Evolutionary conservation across 768 basidiomycete genomes (phyloP).

Genomic region (Chlorophyllum brunneum): DNA sequence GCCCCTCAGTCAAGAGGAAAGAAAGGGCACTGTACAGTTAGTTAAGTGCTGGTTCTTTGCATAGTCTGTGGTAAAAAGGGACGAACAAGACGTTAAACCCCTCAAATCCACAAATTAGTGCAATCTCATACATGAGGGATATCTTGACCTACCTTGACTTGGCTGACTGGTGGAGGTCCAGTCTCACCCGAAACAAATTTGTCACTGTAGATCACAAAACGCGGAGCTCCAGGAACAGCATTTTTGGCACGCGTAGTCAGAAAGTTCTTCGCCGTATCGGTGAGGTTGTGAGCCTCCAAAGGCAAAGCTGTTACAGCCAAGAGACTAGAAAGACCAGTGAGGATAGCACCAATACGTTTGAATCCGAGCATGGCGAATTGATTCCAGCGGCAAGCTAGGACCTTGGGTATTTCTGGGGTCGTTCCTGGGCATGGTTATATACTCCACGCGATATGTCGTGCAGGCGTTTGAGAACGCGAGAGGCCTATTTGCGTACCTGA

Average conservation of each 20-base stretch:
- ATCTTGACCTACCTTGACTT: background rate
- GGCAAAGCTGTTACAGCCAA: constrained; percentile 2
- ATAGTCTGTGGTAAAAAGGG: background rate
- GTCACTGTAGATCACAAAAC: constrained; percentile 27
- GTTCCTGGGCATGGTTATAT: constrained; percentile 4
- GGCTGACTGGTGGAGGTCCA: constrained; percentile 5
- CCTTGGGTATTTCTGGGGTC: background rate
- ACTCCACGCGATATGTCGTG: background rate
- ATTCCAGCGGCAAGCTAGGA: background rate
- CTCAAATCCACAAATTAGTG: constrained; percentile 21
- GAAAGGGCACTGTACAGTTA: constrained; percentile 35
- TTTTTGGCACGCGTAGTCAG: constrained; percentile 11
- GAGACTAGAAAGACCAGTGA: constrained; percentile 5
- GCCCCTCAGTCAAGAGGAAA: constrained; percentile 52
- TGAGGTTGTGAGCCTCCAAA: constrained; percentile 8
- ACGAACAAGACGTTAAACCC: constrained; percentile 59
- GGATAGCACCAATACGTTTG: constrained; percentile 2
- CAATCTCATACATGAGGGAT: background rate
- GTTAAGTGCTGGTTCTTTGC: background rate
- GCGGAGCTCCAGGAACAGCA: constrained; percentile 27
- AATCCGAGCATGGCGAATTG: constrained; percentile 2
- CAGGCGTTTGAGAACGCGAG: background rate
- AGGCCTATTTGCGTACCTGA: background rate
- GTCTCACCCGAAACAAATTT: constrained; percentile 11
- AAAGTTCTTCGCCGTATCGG: constrained; percentile 13